Evolutionary conservation across 2,329 filamentous ascomycete genomes (phyloP).

Genomic region (Trichoderma breve): DNA sequence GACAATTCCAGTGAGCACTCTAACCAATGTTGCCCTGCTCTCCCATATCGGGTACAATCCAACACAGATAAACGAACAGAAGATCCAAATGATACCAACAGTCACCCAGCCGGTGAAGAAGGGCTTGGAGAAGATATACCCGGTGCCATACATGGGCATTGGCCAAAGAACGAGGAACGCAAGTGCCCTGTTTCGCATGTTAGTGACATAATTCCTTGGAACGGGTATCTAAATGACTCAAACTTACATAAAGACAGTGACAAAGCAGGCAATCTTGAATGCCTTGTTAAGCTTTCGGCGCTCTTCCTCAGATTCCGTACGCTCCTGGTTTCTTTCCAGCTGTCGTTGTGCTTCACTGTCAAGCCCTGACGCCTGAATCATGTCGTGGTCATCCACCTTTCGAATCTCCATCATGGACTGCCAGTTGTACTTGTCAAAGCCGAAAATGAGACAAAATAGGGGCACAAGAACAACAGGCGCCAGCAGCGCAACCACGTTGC

Average conservation of each 20-base stretch:
- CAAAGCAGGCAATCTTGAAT: slow-evolving; percentile 45
- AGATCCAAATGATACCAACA: slow-evolving; percentile 71
- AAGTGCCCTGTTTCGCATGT: slow-evolving; percentile 47
- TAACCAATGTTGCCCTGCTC: slow-evolving; percentile 58
- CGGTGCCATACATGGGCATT: slow-evolving; percentile 82
- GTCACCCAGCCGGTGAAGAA: slow-evolving; percentile 76
- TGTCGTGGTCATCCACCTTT: slow-evolving; percentile 72
- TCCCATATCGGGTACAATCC: slow-evolving; percentile 81
- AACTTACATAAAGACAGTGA: slow-evolving; percentile 34
- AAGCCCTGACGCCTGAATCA: slow-evolving; percentile 60
- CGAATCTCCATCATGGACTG: slow-evolving; percentile 77
- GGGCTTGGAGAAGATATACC: slow-evolving; percentile 59
- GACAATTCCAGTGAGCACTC: not conserved
- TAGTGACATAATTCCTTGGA: not conserved
- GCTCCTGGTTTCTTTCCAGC: slow-evolving; percentile 26
- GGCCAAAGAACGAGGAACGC: slow-evolving; percentile 81
- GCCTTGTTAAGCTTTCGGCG: slow-evolving; percentile 52
- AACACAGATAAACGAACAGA: slow-evolving; percentile 67
- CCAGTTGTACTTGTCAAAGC: slow-evolving; percentile 77
- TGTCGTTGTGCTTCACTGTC: slow-evolving; percentile 28
- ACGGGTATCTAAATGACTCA: not conserved
- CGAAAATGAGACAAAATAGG: slow-evolving; percentile 62
- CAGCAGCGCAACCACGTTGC: slow-evolving; percentile 79
- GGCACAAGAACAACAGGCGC: slow-evolving; percentile 74
- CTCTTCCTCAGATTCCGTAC: slow-evolving; percentile 43